Evolutionary conservation across 202 grass and related monocot species (phyloP).

Genomic region (Digitaria exilis): DNA sequence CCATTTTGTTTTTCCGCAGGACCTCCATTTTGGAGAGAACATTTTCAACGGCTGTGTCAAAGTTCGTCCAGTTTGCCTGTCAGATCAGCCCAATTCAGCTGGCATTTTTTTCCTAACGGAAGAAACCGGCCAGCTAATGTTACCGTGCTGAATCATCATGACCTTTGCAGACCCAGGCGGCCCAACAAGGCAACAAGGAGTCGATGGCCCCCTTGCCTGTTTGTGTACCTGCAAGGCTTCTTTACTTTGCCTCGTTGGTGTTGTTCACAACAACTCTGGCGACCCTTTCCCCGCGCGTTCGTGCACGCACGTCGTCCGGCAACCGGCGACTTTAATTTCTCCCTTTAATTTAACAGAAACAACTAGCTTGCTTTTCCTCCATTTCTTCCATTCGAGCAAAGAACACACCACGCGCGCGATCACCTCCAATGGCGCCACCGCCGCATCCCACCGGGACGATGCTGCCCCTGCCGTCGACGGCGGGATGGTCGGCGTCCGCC

Average conservation of each 20-base stretch:
- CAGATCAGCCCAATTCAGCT: not conserved
- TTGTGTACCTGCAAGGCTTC: no score
- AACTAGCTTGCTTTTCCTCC: not conserved
- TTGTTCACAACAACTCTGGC: not conserved
- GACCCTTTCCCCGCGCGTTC: slow-evolving; percentile 1
- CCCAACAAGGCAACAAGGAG: no score
- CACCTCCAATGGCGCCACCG: slow-evolving; percentile 26
- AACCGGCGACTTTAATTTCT: not conserved
- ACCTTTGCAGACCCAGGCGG: not conserved
- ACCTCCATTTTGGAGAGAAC: not conserved
- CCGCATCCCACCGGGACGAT: not conserved
- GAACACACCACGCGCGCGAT: not conserved
- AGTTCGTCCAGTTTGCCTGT: not conserved
- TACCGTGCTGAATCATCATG: no score
- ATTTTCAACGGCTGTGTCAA: not conserved
- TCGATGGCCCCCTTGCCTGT: no score
- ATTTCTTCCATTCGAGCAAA: not conserved
- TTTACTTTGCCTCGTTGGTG: not conserved
- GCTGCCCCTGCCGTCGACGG: not conserved
- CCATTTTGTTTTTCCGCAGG: not conserved
- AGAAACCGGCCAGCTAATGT: no score
- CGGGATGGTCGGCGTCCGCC: slow-evolving; percentile 34
- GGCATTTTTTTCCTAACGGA: not conserved
- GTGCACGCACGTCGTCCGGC: slow-evolving; percentile 42
- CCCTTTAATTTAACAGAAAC: not conserved